A percentile compares a stretch with the other conserved stretches of the same genome.
Evolutionary conservation across 352 stramenopile species (phyloP).

Genomic region (Thalassiosira oceanica): DNA sequence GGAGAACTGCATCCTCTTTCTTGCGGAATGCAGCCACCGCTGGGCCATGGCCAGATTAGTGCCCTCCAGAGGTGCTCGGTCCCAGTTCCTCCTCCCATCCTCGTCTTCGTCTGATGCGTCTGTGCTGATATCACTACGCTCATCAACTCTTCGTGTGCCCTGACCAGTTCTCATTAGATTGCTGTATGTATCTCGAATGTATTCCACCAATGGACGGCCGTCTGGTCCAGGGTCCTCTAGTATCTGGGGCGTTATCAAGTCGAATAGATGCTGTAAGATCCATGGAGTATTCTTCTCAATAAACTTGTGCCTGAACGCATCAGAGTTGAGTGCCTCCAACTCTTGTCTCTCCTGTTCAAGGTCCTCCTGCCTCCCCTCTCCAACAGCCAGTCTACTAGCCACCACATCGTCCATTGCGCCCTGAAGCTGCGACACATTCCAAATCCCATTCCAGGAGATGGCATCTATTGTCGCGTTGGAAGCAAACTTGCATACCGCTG

Average conservation of each 20-base stretch:
- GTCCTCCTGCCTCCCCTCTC: conserved; percentile 90
- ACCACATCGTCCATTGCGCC: conserved; percentile 95
- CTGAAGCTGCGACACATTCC: conserved; percentile 89
- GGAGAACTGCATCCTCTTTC: conserved; percentile 89
- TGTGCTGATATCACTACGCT: conserved; percentile 90
- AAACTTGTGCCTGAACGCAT: conserved; percentile 94
- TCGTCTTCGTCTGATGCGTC: conserved; percentile 85
- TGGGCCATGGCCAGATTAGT: conserved; percentile 87
- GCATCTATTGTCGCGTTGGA: conserved; percentile 81
- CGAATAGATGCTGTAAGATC: conserved; percentile 93
- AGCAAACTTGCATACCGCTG: conserved; percentile 71
- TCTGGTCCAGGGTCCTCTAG: conserved; percentile 82
- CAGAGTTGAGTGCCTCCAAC: conserved; percentile 94
- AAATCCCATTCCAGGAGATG: conserved; percentile 83
- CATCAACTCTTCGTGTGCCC: conserved; percentile 82
- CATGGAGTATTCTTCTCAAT: conserved; percentile 95
- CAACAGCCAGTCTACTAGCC: conserved; percentile 90
- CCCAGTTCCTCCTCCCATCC: conserved; percentile 85
- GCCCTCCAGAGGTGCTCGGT: conserved; percentile 81
- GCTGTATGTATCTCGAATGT: conserved; percentile 94
- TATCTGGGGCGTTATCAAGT: conserved; percentile 92
- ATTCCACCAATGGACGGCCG: conserved; percentile 88
- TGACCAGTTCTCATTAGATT: conserved; percentile 87
- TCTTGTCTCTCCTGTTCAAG: conserved; percentile 94
- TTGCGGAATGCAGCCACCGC: conserved; percentile 89